These are phyloP conservation scores for Eimeria sp. DNA, from an alignment of 169 alveolate genomes.

Conservation along the genomic window DNA sequence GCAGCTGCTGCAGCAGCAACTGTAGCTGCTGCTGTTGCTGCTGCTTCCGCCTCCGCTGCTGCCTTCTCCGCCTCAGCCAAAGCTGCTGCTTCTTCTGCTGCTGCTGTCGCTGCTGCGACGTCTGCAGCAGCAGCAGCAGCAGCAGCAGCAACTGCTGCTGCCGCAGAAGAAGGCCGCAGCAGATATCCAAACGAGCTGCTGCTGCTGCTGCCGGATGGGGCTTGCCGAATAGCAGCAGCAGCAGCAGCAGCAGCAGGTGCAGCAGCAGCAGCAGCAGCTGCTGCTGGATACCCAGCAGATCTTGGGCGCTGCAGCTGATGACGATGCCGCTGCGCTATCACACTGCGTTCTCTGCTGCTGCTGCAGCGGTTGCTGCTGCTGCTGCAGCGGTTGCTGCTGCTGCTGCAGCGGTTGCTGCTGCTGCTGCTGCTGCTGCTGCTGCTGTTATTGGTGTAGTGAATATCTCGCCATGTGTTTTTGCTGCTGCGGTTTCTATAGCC, in stretches of 20 bases:
- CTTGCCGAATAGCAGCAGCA: slow-evolving; percentile 15
- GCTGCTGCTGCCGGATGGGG: slow-evolving; percentile 25
- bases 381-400: slow-evolving; percentile 38
- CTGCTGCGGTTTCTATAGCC: background rate
- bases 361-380: background rate
- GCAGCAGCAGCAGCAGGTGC: slow-evolving; percentile 38
- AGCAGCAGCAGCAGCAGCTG: slow-evolving; percentile 27
- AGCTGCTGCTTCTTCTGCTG: slow-evolving; percentile 61
- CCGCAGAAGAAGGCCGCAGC: slow-evolving; percentile 38
- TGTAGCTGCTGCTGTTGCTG: slow-evolving; percentile 40
- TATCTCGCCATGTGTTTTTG: background rate
- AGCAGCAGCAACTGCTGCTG: slow-evolving; percentile 23
- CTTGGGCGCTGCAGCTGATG: slow-evolving; percentile 25
- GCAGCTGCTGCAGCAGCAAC: slow-evolving; percentile 57
- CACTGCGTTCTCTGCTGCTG: background rate
- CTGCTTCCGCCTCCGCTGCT: slow-evolving; percentile 39
- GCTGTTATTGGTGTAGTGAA: background rate
- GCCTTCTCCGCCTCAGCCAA: slow-evolving; percentile 53
- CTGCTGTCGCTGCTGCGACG: slow-evolving; percentile 27
- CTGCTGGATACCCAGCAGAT: slow-evolving; percentile 11
- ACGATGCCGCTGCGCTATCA: background rate
- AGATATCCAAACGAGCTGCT: background rate
- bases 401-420: background rate
- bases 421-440: slow-evolving; percentile 8
- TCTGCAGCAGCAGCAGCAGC: slow-evolving; percentile 34